Evolutionary conservation across 2,329 filamentous ascomycete genomes (phyloP).

Genomic region (Epichloe uncinata): DNA sequence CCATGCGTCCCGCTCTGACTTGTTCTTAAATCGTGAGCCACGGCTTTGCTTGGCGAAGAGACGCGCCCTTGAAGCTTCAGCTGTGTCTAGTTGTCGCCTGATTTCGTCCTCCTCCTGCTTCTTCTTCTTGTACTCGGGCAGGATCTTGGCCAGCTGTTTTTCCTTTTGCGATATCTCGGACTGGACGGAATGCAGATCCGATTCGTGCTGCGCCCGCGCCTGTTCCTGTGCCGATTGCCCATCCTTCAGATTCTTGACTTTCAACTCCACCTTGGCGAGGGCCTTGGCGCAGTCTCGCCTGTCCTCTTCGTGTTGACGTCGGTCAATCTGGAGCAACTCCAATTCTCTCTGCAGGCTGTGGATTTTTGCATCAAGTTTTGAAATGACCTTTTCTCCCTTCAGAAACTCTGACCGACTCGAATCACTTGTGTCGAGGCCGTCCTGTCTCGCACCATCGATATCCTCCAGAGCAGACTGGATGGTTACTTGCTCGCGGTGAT

Average conservation of each 20-base stretch:
- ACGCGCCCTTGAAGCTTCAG: constrained; percentile 61
- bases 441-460: constrained; percentile 69
- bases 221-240: constrained; percentile 69
- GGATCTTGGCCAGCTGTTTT: constrained; percentile 57
- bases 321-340: constrained; percentile 73
- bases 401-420: constrained; percentile 65
- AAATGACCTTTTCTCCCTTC: constrained; percentile 66
- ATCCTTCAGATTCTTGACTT: constrained; percentile 69
- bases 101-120: constrained; percentile 60
- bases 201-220: constrained; percentile 54
- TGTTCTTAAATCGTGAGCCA: constrained; percentile 75
- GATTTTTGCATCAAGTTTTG: constrained; percentile 65
- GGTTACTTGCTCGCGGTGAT: constrained; percentile 75
- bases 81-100: constrained; percentile 59
- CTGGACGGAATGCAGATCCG: constrained; percentile 59
- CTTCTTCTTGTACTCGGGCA: constrained; percentile 62
- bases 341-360: constrained; percentile 69
- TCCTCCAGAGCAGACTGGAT: constrained; percentile 66
- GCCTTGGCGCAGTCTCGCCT: constrained; percentile 67
- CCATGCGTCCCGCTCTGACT: constrained; percentile 76
- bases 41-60: constrained; percentile 88
- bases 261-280: constrained; percentile 75
- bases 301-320: constrained; percentile 78
- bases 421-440: constrained; percentile 73
- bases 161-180: constrained; percentile 65